A percentile compares a stretch with the other conserved stretches of the same genome.
These are phyloP conservation scores for Botrytis cinerea DNA, from an alignment of 2,329 filamentous ascomycete genomes.

Conservation along the genomic window DNA sequence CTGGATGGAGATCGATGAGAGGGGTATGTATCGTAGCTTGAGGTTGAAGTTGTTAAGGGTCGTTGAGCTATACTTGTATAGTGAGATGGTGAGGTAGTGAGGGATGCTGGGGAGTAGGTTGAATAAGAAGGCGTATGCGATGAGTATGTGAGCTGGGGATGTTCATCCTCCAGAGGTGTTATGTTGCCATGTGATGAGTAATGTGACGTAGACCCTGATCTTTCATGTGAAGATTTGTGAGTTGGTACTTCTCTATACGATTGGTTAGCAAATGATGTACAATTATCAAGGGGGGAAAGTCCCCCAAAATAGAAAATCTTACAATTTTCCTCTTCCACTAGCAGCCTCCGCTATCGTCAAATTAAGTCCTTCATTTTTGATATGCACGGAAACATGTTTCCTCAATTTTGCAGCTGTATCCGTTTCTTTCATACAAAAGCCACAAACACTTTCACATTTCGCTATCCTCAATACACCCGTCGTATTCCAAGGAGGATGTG, in stretches of 20 bases:
- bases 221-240: conserved; percentile 16
- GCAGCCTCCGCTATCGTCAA: conserved; percentile 38
- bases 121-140: conserved; percentile 5
- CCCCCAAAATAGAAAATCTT: conserved; percentile 20
- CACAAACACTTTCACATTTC: conserved; percentile 39
- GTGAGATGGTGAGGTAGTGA: conserved; percentile 7
- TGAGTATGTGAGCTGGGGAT: conserved; percentile 11
- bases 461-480: conserved; percentile 36
- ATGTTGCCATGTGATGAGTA: background rate
- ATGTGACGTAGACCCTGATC: conserved; percentile 5
- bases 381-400: conserved; percentile 41
- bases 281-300: background rate
- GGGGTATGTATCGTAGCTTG: conserved; percentile 23
- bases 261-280: background rate
- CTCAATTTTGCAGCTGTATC: conserved; percentile 39
- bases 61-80: conserved; percentile 27
- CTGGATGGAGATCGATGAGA: conserved; percentile 29
- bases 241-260: conserved; percentile 2
- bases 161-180: conserved; percentile 15
- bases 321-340: conserved; percentile 38
- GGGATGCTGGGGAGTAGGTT: background rate
- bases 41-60: conserved; percentile 20
- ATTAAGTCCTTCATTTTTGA: conserved; percentile 38
- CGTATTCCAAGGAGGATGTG: conserved; percentile 38
- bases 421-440: conserved; percentile 40